phyloP scores from a whole-genome alignment of 208 protist genomes.

The Tritrichomonas musculus region DNA sequence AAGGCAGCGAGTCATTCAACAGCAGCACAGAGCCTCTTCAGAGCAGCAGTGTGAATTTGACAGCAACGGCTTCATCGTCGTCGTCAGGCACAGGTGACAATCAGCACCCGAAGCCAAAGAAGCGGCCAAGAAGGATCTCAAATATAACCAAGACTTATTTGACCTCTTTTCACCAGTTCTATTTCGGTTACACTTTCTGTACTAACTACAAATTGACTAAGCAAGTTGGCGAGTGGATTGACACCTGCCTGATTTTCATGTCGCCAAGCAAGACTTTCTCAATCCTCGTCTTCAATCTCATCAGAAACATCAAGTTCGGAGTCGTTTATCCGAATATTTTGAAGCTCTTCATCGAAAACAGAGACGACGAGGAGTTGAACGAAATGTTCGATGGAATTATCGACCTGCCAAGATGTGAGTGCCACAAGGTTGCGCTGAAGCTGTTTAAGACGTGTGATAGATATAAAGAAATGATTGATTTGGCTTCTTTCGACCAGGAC shows the following conservation, averaged over 20 bases:
- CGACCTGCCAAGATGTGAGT: neutral
- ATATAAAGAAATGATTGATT: neutral
- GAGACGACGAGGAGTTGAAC: neutral
- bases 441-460: neutral
- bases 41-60: no score
- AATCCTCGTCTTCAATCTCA: neutral
- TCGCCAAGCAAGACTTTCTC: no score
- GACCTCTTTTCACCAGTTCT: no score
- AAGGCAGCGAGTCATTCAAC: no score
- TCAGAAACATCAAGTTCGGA: neutral
- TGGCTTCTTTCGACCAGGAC: neutral
- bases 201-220: neutral
- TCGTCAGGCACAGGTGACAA: no score
- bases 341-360: neutral
- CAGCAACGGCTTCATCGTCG: no score
- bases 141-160: no score
- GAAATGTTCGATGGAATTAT: neutral
- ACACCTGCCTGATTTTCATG: no score
- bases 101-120: no score
- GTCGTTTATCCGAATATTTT: neutral
- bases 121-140: no score
- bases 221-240: neutral
- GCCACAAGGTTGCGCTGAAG: neutral
- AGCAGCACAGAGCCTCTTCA: no score
- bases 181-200: neutral